Percentiles rank a stretch among this genome's conserved stretches.
phyloP scores from a whole-genome alignment of 176 grass and related monocot genomes.

The Cenchrus purpureus region DNA sequence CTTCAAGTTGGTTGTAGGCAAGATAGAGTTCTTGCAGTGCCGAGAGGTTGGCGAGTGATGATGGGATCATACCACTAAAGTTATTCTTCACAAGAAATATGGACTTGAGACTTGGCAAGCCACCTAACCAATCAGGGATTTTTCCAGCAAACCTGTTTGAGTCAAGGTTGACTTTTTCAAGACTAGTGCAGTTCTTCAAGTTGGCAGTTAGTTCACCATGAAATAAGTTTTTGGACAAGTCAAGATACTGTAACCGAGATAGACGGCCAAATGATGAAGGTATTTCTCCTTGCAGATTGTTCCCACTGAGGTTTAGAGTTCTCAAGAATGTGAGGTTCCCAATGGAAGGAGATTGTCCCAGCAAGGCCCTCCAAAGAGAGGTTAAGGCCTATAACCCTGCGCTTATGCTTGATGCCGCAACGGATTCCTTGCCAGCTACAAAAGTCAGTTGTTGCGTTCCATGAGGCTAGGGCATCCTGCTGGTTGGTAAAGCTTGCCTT shows the following conservation, averaged over 20 bases:
- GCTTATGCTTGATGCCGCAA: background rate
- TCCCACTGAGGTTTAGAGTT: background rate
- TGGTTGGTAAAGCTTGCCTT: background rate
- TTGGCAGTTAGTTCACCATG: background rate
- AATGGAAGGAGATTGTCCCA: background rate
- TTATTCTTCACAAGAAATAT: background rate
- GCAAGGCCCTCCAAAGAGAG: background rate
- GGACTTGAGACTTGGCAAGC: background rate
- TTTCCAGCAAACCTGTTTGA: background rate
- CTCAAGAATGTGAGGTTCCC: background rate
- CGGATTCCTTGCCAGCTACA: background rate
- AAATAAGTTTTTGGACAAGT: background rate
- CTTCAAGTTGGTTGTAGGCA: background rate
- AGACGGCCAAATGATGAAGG: background rate
- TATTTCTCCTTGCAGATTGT: background rate
- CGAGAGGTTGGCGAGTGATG: background rate
- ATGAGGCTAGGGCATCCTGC: background rate
- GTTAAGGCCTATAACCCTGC: background rate
- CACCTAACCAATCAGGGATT: background rate
- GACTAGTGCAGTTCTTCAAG: background rate
- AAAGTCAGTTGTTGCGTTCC: constrained; percentile 4
- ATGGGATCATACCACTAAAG: background rate
- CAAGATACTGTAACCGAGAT: background rate
- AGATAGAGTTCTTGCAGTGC: background rate
- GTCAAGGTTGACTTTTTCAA: background rate